Evolutionary conservation across 2,329 filamentous ascomycete species (phyloP), one percentile per base, ranked within the genome.

Genomic region (Boeremia exigua): DNA sequence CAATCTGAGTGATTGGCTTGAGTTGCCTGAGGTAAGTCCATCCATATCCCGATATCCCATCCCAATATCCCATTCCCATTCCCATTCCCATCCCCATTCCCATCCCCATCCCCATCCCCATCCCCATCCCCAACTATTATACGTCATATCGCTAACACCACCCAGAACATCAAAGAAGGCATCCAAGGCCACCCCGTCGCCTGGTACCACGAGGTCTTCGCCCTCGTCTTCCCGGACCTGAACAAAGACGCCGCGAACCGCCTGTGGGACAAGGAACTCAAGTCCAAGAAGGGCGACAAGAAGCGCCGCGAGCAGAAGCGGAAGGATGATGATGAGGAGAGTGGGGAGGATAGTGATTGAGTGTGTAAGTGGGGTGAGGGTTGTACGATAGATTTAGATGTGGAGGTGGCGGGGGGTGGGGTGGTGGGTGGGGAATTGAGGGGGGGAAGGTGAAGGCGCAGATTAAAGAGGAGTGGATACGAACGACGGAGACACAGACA

Each of bases 1-100:
- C 79, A 97, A 97, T 77, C 87, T 90, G 83, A 95, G 91, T 53
- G 95, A 99, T 81, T 99, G 95, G 96, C 81, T 97, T 47, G 95
- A 99, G 78, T 82, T 99, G 66, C 95, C 96, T 50, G 89, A 97
- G 84, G 95, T 97, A 85, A 77, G 91, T 62, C 23, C 10, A 8
- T 10, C 5, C 14, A 28, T n/a, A 29, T 34, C n/a, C n/a, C n/a
- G n/a, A n/a, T n/a, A n/a, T n/a, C n/a, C n/a, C n/a, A n/a, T n/a
- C n/a, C n/a, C n/a, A n/a, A n/a, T n/a, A n/a, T n/a, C n/a, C n/a
- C n/a, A n/a, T n/a, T n/a, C n/a, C n/a, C n/a, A 15, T n/a, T 2
- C 4, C 33, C n/a, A n/a, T n/a, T n/a, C n/a, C n/a, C n/a, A n/a
- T n/a, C n/a, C n/a, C n/a, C n/a, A n/a, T n/a, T 2, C 4, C 33